Evolutionary conservation across 1,284 basidiomycete genomes (phyloP).

Genomic region (Fomitopsis betulina): DNA sequence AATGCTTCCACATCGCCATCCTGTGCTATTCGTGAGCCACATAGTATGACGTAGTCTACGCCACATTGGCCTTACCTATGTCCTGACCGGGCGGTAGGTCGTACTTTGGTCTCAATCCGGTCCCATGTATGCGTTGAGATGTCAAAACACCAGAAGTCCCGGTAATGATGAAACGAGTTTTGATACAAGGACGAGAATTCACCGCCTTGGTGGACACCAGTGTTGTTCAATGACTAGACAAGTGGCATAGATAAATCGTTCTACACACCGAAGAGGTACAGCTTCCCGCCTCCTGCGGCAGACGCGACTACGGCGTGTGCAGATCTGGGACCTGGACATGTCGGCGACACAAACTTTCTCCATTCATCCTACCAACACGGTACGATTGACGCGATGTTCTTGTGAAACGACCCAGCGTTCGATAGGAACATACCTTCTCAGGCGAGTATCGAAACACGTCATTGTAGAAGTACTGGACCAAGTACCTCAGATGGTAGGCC

Average conservation of each 20-base stretch:
- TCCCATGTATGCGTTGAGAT: slow-evolving; percentile 81
- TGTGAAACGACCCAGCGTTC: not conserved
- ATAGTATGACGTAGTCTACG: not conserved
- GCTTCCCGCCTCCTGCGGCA: slow-evolving; percentile 74
- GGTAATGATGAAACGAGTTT: slow-evolving; percentile 78
- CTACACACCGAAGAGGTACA: slow-evolving; percentile 74
- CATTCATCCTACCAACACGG: slow-evolving; percentile 65
- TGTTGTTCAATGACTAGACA: not conserved
- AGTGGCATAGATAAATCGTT: not conserved
- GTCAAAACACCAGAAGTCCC: slow-evolving; percentile 43
- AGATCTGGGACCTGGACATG: slow-evolving; percentile 80
- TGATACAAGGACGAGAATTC: slow-evolving; percentile 86
- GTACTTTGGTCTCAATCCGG: slow-evolving; percentile 79
- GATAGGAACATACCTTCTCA: slow-evolving; percentile 52
- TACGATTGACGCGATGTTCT: not conserved
- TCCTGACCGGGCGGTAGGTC: slow-evolving; percentile 81
- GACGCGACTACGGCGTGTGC: slow-evolving; percentile 78
- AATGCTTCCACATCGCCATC: slow-evolving; percentile 74
- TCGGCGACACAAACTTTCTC: slow-evolving; percentile 79
- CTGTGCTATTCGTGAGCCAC: slow-evolving; percentile 30
- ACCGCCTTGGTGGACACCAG: slow-evolving; percentile 45
- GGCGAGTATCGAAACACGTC: slow-evolving; percentile 81
- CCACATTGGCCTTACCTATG: slow-evolving; percentile 50
- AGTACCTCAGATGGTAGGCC: not conserved
- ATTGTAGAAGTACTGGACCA: slow-evolving; percentile 65